Conservation (phyloP, 805 yeast genomes). For the Pichia ethanolica region DNA sequence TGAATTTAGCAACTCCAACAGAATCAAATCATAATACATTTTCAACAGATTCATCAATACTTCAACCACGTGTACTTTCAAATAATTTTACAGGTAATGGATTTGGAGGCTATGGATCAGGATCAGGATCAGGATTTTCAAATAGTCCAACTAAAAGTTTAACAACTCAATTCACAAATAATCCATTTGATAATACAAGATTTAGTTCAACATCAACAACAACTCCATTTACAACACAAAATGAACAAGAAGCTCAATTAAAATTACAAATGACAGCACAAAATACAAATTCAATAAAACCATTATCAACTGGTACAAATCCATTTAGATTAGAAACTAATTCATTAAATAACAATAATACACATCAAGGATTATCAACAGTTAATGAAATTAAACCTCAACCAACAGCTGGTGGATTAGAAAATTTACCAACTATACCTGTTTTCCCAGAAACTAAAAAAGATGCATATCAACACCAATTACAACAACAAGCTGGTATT, state of each 20-base stretch:
- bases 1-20: slow-evolving; percentile 7
- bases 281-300: background rate
- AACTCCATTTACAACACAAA: slow-evolving; percentile 16
- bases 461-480: slow-evolving; percentile 20
- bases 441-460: slow-evolving; percentile 58
- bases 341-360: background rate
- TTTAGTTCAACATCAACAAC: slow-evolving; percentile 18
- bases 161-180: slow-evolving; percentile 20
- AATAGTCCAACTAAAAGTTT: background rate
- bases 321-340: slow-evolving; percentile 40
- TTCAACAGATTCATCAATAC: background rate
- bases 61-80: slow-evolving; percentile 7
- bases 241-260: slow-evolving; percentile 6
- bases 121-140: background rate
- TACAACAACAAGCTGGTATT: slow-evolving; percentile 4
- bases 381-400: slow-evolving; percentile 33
- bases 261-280: slow-evolving; percentile 3
- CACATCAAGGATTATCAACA: slow-evolving; percentile 8
- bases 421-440: slow-evolving; percentile 54
- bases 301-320: slow-evolving; percentile 43
- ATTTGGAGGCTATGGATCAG: slow-evolving; percentile 34
- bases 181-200: slow-evolving; percentile 24
- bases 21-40: slow-evolving; percentile 15
- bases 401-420: slow-evolving; percentile 70
- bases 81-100: slow-evolving; percentile 45